Base-by-base conservation (phyloP, 345 rosid species). In the Dimocarpus longan region DNA sequence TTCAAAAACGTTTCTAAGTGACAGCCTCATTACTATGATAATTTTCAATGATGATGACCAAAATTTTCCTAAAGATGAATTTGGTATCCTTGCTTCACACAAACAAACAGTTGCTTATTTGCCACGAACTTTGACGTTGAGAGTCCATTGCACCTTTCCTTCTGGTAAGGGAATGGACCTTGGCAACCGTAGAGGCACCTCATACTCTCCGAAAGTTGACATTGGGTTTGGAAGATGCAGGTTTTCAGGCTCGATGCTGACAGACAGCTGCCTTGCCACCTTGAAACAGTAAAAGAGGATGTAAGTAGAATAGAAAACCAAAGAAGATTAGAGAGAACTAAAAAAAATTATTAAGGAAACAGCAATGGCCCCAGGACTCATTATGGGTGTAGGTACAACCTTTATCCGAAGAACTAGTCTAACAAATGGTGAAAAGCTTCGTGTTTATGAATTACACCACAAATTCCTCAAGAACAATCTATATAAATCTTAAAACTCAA, bases 241-340 rank as follows among this genome's bases (percentile, higher is more conserved):
- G 64, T 91, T 93, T 6, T 91, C 97, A 26, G 95, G 97, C 72
- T 94, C 91, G 63, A 96, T 85, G 56, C 81, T 76, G 82, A 96
- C 95, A 8, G 84, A 89, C 0, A 94, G 92, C 85, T 94, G 98
- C 82, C 98, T 96, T 68, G 91, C 91, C 66, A 91, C 95, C 97
- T 96, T 57, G 83, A 18, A 66, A n/a, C 10, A 59, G 65, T 5
- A 68, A 26, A 73, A 68, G 50, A 24, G 5, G 44, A 10, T 50
- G 40, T 22, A 32, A 73, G 52, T 66, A 10, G 18, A 15, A 8
- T 16, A 70, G 9, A 16, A 79, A 37, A 3, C 8, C 26, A 21
- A 46, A 42, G 48, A 68, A 77, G 8, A 71, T 57, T 11, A 66
- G 52, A 67, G 50, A 44, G 11, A 44, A 10, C 3, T 44, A 44